Conservation (phyloP, 352 stramenopile species). For the Phytophthora pistaciae region DNA sequence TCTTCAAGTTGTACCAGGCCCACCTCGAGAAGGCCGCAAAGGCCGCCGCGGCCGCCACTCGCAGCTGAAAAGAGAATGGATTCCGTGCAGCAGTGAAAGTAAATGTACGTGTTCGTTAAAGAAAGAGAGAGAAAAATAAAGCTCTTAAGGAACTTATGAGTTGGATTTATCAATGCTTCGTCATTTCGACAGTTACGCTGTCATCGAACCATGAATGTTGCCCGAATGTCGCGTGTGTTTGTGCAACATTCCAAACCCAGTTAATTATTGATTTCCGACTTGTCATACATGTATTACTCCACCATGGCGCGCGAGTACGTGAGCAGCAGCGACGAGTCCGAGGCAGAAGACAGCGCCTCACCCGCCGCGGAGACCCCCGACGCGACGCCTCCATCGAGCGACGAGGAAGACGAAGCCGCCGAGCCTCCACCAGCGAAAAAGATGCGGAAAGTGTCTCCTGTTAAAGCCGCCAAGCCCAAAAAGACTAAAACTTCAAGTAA, state of each 20-base stretch:
- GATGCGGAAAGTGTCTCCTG: not conserved
- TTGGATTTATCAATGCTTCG: too few relatives aligned
- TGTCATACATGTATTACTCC: not conserved
- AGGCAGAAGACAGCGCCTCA: not conserved
- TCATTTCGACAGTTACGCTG: not conserved
- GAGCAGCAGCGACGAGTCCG: not conserved
- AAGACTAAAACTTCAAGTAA: constrained; percentile 12
- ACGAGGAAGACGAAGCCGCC: constrained; percentile 5
- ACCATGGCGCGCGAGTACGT: not conserved
- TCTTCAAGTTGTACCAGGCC: not conserved
- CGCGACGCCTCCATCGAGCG: not conserved
- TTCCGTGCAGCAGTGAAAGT: not conserved
- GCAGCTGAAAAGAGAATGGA: not conserved
- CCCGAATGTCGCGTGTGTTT: too few relatives aligned
- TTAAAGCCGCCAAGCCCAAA: not conserved
- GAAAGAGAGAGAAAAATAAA: not conserved
- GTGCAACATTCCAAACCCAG: too few relatives aligned
- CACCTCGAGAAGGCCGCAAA: not conserved
- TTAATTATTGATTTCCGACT: not conserved
- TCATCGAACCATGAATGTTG: not conserved
- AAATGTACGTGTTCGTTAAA: not conserved
- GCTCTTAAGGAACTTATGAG: too few relatives aligned
- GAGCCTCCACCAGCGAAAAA: not conserved
- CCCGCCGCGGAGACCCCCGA: not conserved
- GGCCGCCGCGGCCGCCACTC: too few relatives aligned